Base-by-base conservation (phyloP, 2,329 filamentous ascomycete species). In the Xylaria hypoxylon region DNA sequence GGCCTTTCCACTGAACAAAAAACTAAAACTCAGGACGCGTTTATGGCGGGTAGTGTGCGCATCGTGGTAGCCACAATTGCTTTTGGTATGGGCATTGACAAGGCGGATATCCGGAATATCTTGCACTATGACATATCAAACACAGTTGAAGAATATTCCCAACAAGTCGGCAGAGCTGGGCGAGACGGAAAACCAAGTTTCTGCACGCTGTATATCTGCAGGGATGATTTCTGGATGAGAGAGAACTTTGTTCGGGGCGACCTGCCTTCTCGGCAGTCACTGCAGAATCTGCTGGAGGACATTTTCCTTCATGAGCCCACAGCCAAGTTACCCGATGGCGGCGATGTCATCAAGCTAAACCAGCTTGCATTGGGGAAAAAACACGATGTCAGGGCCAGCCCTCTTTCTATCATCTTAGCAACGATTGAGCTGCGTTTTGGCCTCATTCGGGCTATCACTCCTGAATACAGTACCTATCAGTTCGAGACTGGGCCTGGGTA, bases 191-290 rank as follows among this genome's bases (percentile, higher is more conserved):
- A 81, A 42, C 70, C 78, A 0, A 87, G 86, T 62, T 79, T 81
- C 26, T 90, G 88, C 72, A 81, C 89, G 77, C 81, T 89, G 50
- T 89, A 85, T 67, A 78, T 89, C 2, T 87, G 85, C 45, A 81
- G 80, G 0, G 82, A 86, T 47, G 87, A 89, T 68, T 85, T 88
- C 47, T 84, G 87, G 72, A 73, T 88, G 15, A 82, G 84, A 11
- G 87, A 90, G 68, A 83, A 85, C 67, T 89, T 90, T 72, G 84
- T 86, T 0, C 81, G 87, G 7, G 86, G 87, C 0, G 87, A 90
- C 65, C 76, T 89, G 0, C 87, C 88, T 0, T 87, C 87, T 2
- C 78, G 77, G 0, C 73, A 78, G 8, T 86, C 85, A 0, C 75
- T 90, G 0, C 76, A 75, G 3, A 72, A 74, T 0, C 76, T 90